Evolutionary conservation across 129 eudicot species (phyloP).

Genomic region (Pittosporum tobira): DNA sequence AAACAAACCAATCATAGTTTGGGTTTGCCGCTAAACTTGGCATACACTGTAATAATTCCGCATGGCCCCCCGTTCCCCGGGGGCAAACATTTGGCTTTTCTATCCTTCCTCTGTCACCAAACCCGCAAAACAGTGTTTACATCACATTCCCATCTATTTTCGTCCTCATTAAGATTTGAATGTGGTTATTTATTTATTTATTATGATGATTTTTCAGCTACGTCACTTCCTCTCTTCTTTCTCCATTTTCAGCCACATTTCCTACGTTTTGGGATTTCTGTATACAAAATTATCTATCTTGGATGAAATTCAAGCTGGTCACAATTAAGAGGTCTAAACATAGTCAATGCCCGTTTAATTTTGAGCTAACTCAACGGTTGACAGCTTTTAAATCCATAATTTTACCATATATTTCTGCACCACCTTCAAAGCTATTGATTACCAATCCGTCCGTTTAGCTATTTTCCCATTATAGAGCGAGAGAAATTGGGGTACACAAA

Average conservation of each 20-base stretch:
- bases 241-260: neutral
- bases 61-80: neutral
- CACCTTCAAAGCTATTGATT: neutral
- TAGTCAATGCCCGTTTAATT: neutral
- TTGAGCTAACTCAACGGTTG: slow-evolving; percentile 8
- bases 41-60: neutral
- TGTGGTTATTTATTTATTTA: neutral
- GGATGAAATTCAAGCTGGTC: neutral
- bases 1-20: too few species aligned
- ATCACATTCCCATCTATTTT: neutral
- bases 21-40: slow-evolving; percentile 2
- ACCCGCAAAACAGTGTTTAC: neutral
- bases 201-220: neutral
- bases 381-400: slow-evolving; percentile 7
- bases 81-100: neutral
- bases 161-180: too few species aligned
- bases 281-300: neutral
- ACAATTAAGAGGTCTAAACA: neutral
- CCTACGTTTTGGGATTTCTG: neutral
- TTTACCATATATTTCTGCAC: too few species aligned
- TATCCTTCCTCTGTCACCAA: neutral
- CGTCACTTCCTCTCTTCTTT: neutral
- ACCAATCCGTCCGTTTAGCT: neutral
- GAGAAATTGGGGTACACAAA: too few species aligned
- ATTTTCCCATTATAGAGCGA: too few species aligned